phyloP scores from a whole-genome alignment of 2,329 filamentous ascomycete species.

The Pseudogymnoascus sp. region DNA sequence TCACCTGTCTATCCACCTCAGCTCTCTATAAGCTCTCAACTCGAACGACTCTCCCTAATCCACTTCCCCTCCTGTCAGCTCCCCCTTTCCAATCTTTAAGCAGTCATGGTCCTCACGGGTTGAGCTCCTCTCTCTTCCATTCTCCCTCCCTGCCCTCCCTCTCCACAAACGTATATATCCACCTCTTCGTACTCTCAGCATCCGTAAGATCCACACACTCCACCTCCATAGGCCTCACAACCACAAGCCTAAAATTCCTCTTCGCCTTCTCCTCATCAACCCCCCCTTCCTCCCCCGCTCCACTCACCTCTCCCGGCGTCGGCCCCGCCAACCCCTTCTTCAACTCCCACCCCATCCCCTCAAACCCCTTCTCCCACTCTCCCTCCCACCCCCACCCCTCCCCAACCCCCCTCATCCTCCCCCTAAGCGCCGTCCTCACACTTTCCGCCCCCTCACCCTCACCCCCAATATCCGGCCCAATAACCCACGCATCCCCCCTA shows the following conservation, averaged over 20 bases:
- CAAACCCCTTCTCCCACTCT: conserved; percentile 23
- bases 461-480: conserved; percentile 59
- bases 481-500: conserved; percentile 64
- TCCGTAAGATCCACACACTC: conserved; percentile 53
- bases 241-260: conserved; percentile 67
- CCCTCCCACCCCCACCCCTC: conserved; percentile 23
- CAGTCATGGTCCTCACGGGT: conserved; percentile 20
- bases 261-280: conserved; percentile 53
- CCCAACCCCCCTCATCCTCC: conserved; percentile 52
- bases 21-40: not conserved
- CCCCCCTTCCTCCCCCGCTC: conserved; percentile 21
- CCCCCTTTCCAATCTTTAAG: not conserved
- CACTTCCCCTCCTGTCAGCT: conserved; percentile 1
- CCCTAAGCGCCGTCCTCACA: conserved; percentile 50
- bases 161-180: conserved; percentile 47
- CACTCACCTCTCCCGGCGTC: conserved; percentile 44
- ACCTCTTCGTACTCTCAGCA: conserved; percentile 46
- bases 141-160: conserved; percentile 43
- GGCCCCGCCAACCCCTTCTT: conserved; percentile 70
- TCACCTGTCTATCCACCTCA: not conserved
- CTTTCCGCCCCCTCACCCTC: conserved; percentile 43
- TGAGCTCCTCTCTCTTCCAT: conserved; percentile 37
- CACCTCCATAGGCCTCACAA: conserved; percentile 68
- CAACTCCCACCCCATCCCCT: not conserved
- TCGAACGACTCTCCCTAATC: not conserved